A percentile compares a stretch with the other conserved stretches of the same genome.
These are phyloP conservation scores for Rhizoctonia solani DNA, from an alignment of 1,284 basidiomycete genomes.

Conservation along the genomic window DNA sequence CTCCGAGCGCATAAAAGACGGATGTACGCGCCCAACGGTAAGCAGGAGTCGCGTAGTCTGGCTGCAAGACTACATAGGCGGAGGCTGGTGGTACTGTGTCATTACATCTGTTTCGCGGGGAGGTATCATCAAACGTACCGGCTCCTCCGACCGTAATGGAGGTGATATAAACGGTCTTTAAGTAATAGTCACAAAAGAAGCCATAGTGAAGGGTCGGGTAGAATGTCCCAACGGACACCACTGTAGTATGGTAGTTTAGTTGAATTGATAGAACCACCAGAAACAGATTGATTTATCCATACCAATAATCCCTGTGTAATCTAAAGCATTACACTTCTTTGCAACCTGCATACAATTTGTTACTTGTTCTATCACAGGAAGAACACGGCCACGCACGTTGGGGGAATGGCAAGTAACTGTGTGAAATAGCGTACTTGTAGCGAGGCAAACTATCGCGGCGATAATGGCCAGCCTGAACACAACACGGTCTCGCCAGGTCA, in stretches of 20 bases:
- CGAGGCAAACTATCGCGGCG: slow-evolving; percentile 76
- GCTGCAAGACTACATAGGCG: slow-evolving; percentile 77
- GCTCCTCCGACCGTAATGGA: slow-evolving; percentile 61
- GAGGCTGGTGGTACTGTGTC: slow-evolving; percentile 52
- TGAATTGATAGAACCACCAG: slow-evolving; percentile 23
- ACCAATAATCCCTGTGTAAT: slow-evolving; percentile 72
- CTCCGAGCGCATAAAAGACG: slow-evolving; percentile 80
- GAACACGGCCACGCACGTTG: slow-evolving; percentile 50
- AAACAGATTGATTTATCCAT: slow-evolving; percentile 7
- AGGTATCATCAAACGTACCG: slow-evolving; percentile 53
- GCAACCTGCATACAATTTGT: slow-evolving; percentile 44
- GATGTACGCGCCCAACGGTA: slow-evolving; percentile 78
- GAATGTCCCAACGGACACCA: slow-evolving; percentile 46
- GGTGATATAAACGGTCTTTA: slow-evolving; percentile 59
- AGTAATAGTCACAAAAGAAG: slow-evolving; percentile 67
- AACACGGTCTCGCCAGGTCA: slow-evolving; percentile 65
- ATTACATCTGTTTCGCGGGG: slow-evolving; percentile 30
- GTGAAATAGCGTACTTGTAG: slow-evolving; percentile 77
- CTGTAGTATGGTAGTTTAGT: slow-evolving; percentile 59
- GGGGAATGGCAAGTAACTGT: slow-evolving; percentile 74
- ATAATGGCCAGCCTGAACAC: slow-evolving; percentile 72
- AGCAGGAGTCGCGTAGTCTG: slow-evolving; percentile 74
- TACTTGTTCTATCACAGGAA: slow-evolving; percentile 42
- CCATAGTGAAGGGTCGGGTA: slow-evolving; percentile 51
- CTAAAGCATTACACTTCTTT: slow-evolving; percentile 59